Evolutionary conservation across 1,284 basidiomycete genomes (phyloP).

Genomic region (Malassezia vespertilionis): DNA sequence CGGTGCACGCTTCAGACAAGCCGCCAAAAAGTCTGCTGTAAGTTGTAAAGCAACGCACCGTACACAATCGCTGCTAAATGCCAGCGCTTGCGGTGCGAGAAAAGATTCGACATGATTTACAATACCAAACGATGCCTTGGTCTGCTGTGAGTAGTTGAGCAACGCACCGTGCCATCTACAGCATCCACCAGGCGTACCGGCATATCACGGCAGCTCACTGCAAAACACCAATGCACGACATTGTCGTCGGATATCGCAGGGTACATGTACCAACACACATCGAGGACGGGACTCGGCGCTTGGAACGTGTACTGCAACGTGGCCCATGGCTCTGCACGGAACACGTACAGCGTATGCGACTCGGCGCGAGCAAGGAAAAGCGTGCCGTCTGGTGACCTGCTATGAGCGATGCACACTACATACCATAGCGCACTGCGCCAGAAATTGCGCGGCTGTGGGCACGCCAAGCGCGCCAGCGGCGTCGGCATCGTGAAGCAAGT

Average conservation of each 20-base stretch:
- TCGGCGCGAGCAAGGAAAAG: slow-evolving; percentile 6
- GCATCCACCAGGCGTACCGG: slow-evolving; percentile 12
- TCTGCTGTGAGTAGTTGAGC: not conserved
- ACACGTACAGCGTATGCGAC: slow-evolving; percentile 10
- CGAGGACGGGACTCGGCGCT: slow-evolving; percentile 11
- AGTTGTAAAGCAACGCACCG: not conserved
- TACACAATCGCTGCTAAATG: slow-evolving; percentile 3
- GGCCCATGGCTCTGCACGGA: not conserved
- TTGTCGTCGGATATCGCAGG: not conserved
- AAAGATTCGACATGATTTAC: slow-evolving; percentile 11
- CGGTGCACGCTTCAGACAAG: not conserved
- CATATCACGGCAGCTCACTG: slow-evolving; percentile 14
- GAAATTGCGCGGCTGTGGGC: slow-evolving; percentile 2
- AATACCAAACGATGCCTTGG: slow-evolving; percentile 5
- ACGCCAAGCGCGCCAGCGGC: not conserved
- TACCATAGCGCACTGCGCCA: slow-evolving; percentile 14
- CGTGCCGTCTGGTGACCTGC: slow-evolving; percentile 14
- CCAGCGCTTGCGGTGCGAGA: slow-evolving; percentile 2
- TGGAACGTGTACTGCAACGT: not conserved
- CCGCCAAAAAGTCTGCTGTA: slow-evolving; percentile 12
- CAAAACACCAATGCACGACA: slow-evolving; percentile 10
- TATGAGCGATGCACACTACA: not conserved
- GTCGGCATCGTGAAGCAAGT: not conserved
- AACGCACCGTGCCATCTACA: slow-evolving; percentile 2
- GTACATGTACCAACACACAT: slow-evolving; percentile 8